phyloP scores from a whole-genome alignment of 441 rosid species.

The Syzygium syzygioides region DNA sequence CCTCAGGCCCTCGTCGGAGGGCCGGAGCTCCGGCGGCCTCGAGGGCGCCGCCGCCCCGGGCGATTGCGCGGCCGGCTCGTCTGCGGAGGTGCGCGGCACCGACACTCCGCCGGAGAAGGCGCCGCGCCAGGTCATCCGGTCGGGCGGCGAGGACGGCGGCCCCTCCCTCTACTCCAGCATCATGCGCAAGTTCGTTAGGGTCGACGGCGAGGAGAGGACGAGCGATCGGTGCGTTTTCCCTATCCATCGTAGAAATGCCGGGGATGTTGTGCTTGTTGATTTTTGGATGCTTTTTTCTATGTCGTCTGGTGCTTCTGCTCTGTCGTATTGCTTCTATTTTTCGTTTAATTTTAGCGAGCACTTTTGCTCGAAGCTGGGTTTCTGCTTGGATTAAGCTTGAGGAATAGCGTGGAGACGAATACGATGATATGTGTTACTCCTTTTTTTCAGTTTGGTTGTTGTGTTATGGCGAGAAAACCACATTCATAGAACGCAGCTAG shows the following conservation, averaged over 20 bases:
- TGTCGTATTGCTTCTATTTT: not conserved
- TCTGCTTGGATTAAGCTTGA: not conserved
- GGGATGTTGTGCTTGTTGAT: not conserved
- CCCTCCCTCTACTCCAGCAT: constrained; percentile 79
- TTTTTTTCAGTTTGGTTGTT: not conserved
- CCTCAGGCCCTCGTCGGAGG: constrained; percentile 53
- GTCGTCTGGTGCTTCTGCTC: not conserved
- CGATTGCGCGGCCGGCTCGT: constrained; percentile 20
- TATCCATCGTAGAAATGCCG: not conserved
- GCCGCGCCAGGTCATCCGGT: constrained; percentile 63
- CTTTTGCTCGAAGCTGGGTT: not conserved
- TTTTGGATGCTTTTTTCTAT: not conserved
- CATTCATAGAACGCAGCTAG: not conserved
- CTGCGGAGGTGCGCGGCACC: constrained; percentile 53
- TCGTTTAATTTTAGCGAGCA: not conserved
- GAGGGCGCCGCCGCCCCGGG: constrained; percentile 6
- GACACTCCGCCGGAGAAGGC: constrained; percentile 97
- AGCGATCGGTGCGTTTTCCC: constrained; percentile 30
- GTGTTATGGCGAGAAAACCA: not conserved
- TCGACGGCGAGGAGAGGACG: constrained; percentile 32
- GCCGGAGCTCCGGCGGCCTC: constrained; percentile 23
- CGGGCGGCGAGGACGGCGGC: constrained; percentile 21
- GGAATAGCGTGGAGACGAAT: not conserved
- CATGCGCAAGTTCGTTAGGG: constrained; percentile 85
- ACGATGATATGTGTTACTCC: not conserved